These are phyloP conservation scores for Talaromyces sp. DNA, from an alignment of 2,329 filamentous ascomycete species.

Conservation along the genomic window DNA sequence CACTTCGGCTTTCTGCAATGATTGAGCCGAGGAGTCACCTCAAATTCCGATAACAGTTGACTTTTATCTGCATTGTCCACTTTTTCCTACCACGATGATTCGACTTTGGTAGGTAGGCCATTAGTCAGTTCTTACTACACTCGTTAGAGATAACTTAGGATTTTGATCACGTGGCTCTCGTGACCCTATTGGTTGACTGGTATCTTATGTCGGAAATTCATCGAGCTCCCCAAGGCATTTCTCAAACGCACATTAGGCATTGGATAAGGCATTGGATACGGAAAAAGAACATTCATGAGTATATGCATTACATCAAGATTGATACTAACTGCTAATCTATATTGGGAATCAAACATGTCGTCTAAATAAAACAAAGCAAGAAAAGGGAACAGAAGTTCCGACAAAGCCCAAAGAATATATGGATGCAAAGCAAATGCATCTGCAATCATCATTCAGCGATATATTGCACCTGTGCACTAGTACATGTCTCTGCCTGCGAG, in stretches of 20 bases:
- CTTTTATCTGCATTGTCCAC: background rate
- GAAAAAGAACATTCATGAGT: background rate
- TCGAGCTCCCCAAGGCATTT: background rate
- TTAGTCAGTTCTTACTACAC: background rate
- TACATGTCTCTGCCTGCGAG: slow-evolving; percentile 9
- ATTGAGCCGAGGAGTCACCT: background rate
- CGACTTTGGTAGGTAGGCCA: background rate
- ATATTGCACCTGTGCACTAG: slow-evolving; percentile 8
- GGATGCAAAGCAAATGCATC: background rate
- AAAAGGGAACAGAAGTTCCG: background rate
- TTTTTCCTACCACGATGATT: background rate
- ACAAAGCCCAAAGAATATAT: background rate
- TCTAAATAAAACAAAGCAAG: background rate
- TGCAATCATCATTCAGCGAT: slow-evolving; percentile 10
- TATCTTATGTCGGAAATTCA: background rate
- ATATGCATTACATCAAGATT: slow-evolving; percentile 4
- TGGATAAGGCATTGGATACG: background rate
- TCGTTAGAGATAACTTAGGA: background rate
- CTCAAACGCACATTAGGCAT: background rate
- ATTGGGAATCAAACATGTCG: slow-evolving; percentile 8
- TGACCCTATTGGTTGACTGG: background rate
- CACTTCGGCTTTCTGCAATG: background rate
- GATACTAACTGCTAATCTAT: background rate
- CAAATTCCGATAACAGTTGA: background rate
- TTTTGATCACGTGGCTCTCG: background rate